Base-by-base conservation (phyloP, 495 filamentous ascomycete species). In the Letharia columbiana region DNA sequence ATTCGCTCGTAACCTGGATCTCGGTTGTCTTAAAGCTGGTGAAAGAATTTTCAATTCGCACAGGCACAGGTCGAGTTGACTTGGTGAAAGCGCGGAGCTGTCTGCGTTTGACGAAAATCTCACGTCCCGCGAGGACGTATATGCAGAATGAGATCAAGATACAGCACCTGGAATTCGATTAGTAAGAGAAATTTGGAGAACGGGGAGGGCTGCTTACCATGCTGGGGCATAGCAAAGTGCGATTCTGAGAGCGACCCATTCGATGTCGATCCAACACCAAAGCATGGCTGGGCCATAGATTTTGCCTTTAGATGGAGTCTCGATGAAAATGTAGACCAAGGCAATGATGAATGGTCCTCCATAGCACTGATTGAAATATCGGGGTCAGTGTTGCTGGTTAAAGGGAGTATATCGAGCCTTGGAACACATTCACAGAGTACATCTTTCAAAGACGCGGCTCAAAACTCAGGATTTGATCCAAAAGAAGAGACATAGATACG, bases 161-260 rank as follows among this genome's bases (percentile, higher is more conserved):
- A 42, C 88, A 77, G 40, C 91, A 73, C 77, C 76, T 78, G 49
- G 37, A 44, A n/a, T 5, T 5, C 18, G 12, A 18, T 61, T 33
- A 61, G 39, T 66, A 37, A 65, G 20, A 42, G 49, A 44, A 9
- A 9, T 13, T n/a, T 23, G 20, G 3, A 47, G 23, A 10, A 15
- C 13, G 23, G 31, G 37, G 44, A 50, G 35, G 6, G 68, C 13
- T 52, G 28, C 77, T 73, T 71, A 88, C 91, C 91, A 95, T 35
- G 92, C 86, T 5, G 91, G 91, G 0, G 81, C 91, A 71, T 96
- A 96, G 74, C 93, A 95, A 39, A 83, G 79, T 23, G 85, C 85
- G 57, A 95, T 86, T 37, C 91, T 85, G 65, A 91, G 81, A 42
- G 86, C 80, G 64, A 90, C 87, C 85, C 87, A 93, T 15, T 82